Evolutionary conservation across 2,329 filamentous ascomycete genomes (phyloP).

Genomic region (Trichoderma atroviride): DNA sequence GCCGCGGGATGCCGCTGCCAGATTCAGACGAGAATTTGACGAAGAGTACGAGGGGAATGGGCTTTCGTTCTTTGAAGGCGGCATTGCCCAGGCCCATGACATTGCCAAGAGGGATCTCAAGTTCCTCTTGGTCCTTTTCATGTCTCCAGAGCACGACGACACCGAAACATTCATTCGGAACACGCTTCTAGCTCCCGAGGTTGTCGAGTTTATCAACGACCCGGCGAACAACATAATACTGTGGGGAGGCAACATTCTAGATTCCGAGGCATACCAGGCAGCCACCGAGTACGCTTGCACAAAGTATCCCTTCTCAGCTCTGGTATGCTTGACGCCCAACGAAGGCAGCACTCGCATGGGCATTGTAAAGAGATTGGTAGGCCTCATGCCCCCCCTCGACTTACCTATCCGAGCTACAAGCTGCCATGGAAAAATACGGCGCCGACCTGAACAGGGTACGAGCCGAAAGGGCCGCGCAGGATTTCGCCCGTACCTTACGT

Average conservation of each 20-base stretch:
- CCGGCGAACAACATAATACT: constrained; percentile 78
- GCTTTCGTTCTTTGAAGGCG: constrained; percentile 81
- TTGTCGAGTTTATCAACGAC: constrained; percentile 73
- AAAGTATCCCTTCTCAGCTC: constrained; percentile 86
- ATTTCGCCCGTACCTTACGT: constrained; percentile 78
- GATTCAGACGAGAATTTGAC: constrained; percentile 91
- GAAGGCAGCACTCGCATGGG: constrained; percentile 88
- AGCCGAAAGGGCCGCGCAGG: constrained; percentile 76
- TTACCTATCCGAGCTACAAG: constrained; percentile 75
- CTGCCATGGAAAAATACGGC: constrained; percentile 74
- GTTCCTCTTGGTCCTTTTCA: constrained; percentile 83
- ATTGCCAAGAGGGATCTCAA: constrained; percentile 87
- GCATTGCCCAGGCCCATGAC: constrained; percentile 90
- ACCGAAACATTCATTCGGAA: constrained; percentile 79
- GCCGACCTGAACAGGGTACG: constrained; percentile 74
- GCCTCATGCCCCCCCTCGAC: constrained; percentile 67
- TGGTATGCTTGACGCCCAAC: constrained; percentile 85
- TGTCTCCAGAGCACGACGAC: constrained; percentile 94
- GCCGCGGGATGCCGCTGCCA: constrained; percentile 82
- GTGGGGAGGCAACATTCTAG: constrained; percentile 91
- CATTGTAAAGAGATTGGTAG: constrained; percentile 76
- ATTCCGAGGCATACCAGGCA: constrained; percentile 93
- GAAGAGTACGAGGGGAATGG: constrained; percentile 80
- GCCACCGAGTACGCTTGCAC: constrained; percentile 84
- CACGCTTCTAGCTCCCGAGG: constrained; percentile 75